A percentile compares a stretch with the other conserved stretches of the same genome.
These are phyloP conservation scores for Cladophialophora bantiana DNA, from an alignment of 2,329 filamentous ascomycete species.

Conservation along the genomic window DNA sequence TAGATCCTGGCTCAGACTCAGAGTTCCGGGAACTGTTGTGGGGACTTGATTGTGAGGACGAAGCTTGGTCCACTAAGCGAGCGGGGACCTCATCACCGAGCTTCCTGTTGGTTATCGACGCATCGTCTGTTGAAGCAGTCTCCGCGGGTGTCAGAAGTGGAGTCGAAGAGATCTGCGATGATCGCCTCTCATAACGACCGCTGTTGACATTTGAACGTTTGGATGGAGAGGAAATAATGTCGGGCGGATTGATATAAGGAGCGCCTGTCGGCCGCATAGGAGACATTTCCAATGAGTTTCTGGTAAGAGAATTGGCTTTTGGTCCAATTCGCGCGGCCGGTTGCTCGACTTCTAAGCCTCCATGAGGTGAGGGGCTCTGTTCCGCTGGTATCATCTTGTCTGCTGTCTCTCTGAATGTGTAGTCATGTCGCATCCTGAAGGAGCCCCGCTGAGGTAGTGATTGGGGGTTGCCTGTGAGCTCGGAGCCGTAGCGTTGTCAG, in stretches of 20 bases:
- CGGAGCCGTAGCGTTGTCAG: not conserved
- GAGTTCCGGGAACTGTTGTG: not conserved
- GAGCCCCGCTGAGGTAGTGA: conserved; percentile 1
- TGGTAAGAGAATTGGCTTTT: not conserved
- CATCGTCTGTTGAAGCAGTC: conserved; percentile 10
- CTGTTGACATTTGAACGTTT: not conserved
- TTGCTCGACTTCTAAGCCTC: not conserved
- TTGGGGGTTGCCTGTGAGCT: not conserved
- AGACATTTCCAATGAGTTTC: conserved; percentile 1
- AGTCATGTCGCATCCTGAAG: not conserved
- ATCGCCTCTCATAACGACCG: not conserved
- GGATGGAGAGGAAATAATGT: not conserved
- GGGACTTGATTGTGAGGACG: conserved; percentile 2
- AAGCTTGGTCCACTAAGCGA: not conserved
- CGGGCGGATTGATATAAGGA: not conserved
- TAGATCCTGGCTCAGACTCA: not conserved
- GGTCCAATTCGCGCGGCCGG: not conserved
- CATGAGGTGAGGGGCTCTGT: not conserved
- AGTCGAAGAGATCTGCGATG: conserved; percentile 6
- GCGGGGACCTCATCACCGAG: not conserved
- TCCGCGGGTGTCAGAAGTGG: conserved; percentile 9
- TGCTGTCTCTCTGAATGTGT: not conserved
- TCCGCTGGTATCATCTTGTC: not conserved
- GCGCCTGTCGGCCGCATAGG: not conserved
- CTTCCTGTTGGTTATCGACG: not conserved